These are phyloP conservation scores for Sarocladium kiliense DNA, from an alignment of 2,329 filamentous ascomycete genomes.

Conservation along the genomic window DNA sequence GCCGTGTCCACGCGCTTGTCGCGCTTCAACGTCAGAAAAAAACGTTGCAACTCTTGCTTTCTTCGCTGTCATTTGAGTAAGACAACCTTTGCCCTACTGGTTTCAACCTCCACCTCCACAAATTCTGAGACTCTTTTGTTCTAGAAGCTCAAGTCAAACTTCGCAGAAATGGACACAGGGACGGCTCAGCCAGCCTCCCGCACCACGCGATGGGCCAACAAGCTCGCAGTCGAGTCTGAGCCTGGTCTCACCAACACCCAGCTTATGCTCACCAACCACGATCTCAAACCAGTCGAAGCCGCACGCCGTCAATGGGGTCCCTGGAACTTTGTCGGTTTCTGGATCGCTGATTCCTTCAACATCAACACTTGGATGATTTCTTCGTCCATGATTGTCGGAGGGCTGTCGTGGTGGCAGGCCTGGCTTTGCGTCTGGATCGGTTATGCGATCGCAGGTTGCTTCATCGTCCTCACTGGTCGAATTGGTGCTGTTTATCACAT, in stretches of 20 bases:
- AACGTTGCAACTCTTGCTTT: no score
- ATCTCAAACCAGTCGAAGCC: slow-evolving; percentile 76
- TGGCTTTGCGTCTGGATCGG: slow-evolving; percentile 87
- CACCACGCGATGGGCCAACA: slow-evolving; percentile 43
- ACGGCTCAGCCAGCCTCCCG: slow-evolving; percentile 19
- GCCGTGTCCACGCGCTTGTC: neutral
- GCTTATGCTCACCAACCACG: slow-evolving; percentile 82
- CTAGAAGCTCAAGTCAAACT: neutral
- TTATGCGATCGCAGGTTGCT: slow-evolving; percentile 70
- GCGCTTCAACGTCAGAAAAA: neutral
- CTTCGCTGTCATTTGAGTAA: neutral
- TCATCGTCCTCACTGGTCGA: slow-evolving; percentile 72
- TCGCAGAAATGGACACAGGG: neutral
- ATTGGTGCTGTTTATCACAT: slow-evolving; percentile 87
- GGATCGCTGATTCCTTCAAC: slow-evolving; percentile 81
- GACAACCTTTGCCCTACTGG: neutral
- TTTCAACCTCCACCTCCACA: neutral
- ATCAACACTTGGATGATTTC: slow-evolving; percentile 89
- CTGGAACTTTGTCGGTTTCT: slow-evolving; percentile 86
- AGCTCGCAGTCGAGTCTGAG: slow-evolving; percentile 68
- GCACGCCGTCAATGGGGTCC: slow-evolving; percentile 76
- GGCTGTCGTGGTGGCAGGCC: slow-evolving; percentile 87
- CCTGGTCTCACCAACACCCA: slow-evolving; percentile 72
- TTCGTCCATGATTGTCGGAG: slow-evolving; percentile 70
- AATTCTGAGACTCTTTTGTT: neutral